Evolutionary conservation across 306 rosid genomes (phyloP).

Genomic region (Alnus glutinosa): DNA sequence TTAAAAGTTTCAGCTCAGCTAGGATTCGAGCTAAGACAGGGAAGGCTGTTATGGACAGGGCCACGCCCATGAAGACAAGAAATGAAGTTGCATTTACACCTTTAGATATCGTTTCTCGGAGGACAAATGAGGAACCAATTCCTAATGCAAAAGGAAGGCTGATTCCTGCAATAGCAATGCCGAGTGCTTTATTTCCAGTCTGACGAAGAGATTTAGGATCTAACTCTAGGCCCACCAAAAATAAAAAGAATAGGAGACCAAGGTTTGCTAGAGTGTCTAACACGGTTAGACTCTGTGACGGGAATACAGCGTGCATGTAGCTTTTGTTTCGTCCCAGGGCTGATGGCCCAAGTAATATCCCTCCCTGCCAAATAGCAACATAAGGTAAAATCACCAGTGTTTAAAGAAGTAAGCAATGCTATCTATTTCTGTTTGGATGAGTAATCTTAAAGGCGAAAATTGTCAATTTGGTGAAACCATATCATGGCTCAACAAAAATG

Average conservation of each 20-base stretch:
- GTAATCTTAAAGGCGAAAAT: not conserved
- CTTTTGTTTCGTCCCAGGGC: slow-evolving; percentile 72
- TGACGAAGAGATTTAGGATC: slow-evolving; percentile 63
- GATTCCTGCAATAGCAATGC: slow-evolving; percentile 80
- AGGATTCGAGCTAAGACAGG: slow-evolving; percentile 88
- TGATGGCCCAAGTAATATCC: slow-evolving; percentile 84
- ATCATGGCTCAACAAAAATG: not conserved
- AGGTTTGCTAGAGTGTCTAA: slow-evolving; percentile 88
- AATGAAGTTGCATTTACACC: slow-evolving; percentile 55
- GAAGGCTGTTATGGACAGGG: slow-evolving; percentile 88
- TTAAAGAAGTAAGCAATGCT: not conserved
- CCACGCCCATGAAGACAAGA: slow-evolving; percentile 88
- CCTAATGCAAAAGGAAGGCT: slow-evolving; percentile 75
- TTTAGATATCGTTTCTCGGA: slow-evolving; percentile 59
- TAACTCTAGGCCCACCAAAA: slow-evolving; percentile 74
- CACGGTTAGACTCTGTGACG: slow-evolving; percentile 70
- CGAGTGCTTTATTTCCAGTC: slow-evolving; percentile 65
- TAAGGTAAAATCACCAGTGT: slow-evolving; percentile 3
- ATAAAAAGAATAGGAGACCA: slow-evolving; percentile 81
- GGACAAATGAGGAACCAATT: slow-evolving; percentile 72
- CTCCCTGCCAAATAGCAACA: slow-evolving; percentile 57
- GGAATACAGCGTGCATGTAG: slow-evolving; percentile 64
- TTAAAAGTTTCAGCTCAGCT: slow-evolving; percentile 85
- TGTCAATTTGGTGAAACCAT: not conserved
- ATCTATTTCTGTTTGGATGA: not conserved